Evolutionary conservation across 2,329 filamentous ascomycete species (phyloP).

Genomic region (Colletotrichum godetiae): DNA sequence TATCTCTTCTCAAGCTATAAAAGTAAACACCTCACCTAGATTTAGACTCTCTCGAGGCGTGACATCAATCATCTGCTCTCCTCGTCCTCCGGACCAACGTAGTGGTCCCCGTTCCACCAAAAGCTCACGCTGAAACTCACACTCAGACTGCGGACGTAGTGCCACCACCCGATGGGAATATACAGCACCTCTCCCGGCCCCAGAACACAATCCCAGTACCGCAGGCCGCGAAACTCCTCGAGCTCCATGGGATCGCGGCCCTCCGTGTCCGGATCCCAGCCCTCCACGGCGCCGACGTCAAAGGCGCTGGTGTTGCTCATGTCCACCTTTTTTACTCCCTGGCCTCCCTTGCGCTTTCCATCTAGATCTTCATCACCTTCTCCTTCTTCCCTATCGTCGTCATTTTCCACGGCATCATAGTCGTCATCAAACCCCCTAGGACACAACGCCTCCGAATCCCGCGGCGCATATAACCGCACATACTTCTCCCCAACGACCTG

Average conservation of each 20-base stretch:
- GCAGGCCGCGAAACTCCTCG: conserved; percentile 65
- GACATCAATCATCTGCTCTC: background rate
- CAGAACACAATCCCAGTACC: conserved; percentile 82
- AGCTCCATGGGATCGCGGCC: conserved; percentile 48
- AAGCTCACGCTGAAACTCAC: conserved; percentile 96
- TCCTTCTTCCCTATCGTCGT: too few species aligned
- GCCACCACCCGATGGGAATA: conserved; percentile 97
- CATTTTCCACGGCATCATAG: too few species aligned
- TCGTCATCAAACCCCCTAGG: conserved; percentile 70
- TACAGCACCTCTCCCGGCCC: conserved; percentile 87
- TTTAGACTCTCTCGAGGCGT: background rate
- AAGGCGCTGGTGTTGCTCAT: conserved; percentile 92
- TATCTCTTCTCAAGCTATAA: background rate
- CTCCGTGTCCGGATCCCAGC: conserved; percentile 59
- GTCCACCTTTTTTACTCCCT: conserved; percentile 66
- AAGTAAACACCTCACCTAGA: background rate
- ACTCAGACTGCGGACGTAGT: conserved; percentile 88
- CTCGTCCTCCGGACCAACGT: background rate
- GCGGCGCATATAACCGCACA: conserved; percentile 84
- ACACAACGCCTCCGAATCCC: conserved; percentile 66
- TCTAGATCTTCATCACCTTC: conserved; percentile 67
- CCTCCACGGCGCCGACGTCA: conserved; percentile 79
- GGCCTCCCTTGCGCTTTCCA: too few species aligned
- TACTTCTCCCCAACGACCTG: conserved; percentile 95
- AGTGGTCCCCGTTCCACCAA: conserved; percentile 77